Evolutionary conservation across 768 basidiomycete genomes (phyloP).

Genomic region (Leucocoprinus leucothites): DNA sequence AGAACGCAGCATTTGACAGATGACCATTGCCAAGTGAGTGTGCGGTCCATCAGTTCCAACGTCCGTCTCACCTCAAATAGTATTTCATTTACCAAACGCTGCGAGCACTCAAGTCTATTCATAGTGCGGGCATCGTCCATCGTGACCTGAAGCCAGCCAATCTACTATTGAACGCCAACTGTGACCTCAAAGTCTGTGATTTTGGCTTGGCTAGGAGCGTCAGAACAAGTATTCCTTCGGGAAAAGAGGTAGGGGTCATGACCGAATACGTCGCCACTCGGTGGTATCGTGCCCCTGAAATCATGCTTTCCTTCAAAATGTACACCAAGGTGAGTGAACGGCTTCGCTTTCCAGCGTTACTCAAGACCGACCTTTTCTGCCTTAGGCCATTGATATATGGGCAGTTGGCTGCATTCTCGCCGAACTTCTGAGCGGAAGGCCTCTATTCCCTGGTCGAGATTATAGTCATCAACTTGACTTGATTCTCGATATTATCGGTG

Average conservation of each 20-base stretch:
- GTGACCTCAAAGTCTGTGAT: conserved; percentile 87
- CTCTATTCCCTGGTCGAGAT: conserved; percentile 85
- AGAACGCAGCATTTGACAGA: conserved; percentile 87
- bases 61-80: conserved; percentile 29
- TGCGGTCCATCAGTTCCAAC: conserved; percentile 27
- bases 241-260: conserved; percentile 68
- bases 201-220: conserved; percentile 79
- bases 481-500: conserved; percentile 84
- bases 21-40: conserved; percentile 76
- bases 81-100: conserved; percentile 86
- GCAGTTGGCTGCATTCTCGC: conserved; percentile 75
- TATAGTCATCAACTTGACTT: conserved; percentile 87
- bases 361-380: too few relatives aligned
- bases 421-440: conserved; percentile 77
- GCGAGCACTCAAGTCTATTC: conserved; percentile 85
- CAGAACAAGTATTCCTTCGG: conserved; percentile 48
- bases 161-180: conserved; percentile 83
- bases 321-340: conserved; percentile 59
- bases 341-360: background rate
- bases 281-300: conserved; percentile 93
- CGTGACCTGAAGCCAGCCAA: conserved; percentile 86
- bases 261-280: conserved; percentile 88
- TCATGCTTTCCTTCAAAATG: conserved; percentile 94
- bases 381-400: conserved; percentile 68
- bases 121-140: conserved; percentile 80